Base-by-base conservation (phyloP, 106 monocot species). In the Xerophyta viscosa region DNA sequence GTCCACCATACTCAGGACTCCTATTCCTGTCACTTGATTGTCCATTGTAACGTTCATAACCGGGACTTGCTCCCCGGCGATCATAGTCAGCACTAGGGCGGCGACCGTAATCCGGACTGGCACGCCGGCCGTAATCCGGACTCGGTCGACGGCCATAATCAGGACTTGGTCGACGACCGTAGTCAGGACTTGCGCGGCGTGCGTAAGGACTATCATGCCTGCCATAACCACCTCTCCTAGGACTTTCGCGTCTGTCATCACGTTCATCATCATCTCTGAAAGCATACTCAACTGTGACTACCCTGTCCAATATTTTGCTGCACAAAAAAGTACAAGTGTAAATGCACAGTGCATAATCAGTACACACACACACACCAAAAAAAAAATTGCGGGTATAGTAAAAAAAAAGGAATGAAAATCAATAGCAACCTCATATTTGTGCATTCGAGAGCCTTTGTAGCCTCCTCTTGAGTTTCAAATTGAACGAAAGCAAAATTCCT, bases 241-340 rank as follows among this genome's bases (percentile, higher is more conserved):
- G 74, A 65, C 83, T 83, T 1, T 65, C 88, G 29, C 49, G 70
- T 37, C 66, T 66, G 20, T 68, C 75, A 21, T 65, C 82, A 39
- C 68, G 69, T 45, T 96, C 96, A 54, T 59, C 74, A 69, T 96
- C 88, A 76, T 96, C 96, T 63, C 84, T 85, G 28, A 89, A 78
- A 23, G 96, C 84, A 66, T 89, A 89, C 48, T 96, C 96, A 27
- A 96, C 88, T 10, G 96, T 81, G 24, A 96, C 82, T 41, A 89
- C 78, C 57, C 96, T 60, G 50, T 96, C 96, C 57, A 89, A 56
- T 59, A 96, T 55, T 65, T 82, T 89, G 71, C 96, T 96, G 82
- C 45, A 72, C 48, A 67, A 29, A 1, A 22, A 15, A 62, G 55
- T 10, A 12, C n/a, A n/a, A n/a, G n/a, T n/a, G n/a, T n/a, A n/a